Conservation (phyloP, 2,329 filamentous ascomycete genomes). For the Cladosporium halotolerans region DNA sequence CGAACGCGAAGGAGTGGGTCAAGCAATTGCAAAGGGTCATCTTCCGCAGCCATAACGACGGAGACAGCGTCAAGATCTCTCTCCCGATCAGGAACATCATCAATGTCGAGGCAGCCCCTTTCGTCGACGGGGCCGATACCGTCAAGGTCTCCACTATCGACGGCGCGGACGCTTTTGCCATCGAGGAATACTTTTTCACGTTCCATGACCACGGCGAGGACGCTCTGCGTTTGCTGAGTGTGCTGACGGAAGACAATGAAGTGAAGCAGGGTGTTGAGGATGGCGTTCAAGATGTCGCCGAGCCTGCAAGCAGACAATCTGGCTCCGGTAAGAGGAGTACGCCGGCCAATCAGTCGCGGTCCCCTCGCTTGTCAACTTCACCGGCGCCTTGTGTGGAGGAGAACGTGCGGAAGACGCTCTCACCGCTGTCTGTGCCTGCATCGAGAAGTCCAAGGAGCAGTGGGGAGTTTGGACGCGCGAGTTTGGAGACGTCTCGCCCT, state of each 20-base stretch:
- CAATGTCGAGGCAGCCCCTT: conserved; percentile 85
- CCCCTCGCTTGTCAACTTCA: conserved; percentile 19
- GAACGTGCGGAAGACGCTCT: conserved; percentile 40
- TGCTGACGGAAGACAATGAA: conserved; percentile 62
- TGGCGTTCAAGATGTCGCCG: not conserved
- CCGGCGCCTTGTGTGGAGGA: conserved; percentile 29
- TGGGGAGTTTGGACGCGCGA: conserved; percentile 38
- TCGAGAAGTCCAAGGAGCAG: conserved; percentile 36
- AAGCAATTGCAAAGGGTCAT: conserved; percentile 90
- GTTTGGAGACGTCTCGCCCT: conserved; percentile 28
- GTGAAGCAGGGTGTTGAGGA: not conserved
- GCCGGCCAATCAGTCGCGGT: conserved; percentile 2
- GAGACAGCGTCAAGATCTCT: conserved; percentile 93
- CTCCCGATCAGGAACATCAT: conserved; percentile 83
- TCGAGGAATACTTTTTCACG: conserved; percentile 98
- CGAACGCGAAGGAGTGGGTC: conserved; percentile 94
- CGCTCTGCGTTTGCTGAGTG: conserved; percentile 70
- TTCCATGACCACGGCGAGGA: conserved; percentile 85
- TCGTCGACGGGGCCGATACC: conserved; percentile 87
- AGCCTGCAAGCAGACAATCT: not conserved
- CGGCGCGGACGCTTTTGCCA: conserved; percentile 87
- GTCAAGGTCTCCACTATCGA: conserved; percentile 90
- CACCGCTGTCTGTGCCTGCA: conserved; percentile 32
- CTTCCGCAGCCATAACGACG: conserved; percentile 91
- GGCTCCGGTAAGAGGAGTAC: not conserved